Evolutionary conservation across 208 protist genomes (phyloP).

Genomic region (Acanthamoeba sp.): DNA sequence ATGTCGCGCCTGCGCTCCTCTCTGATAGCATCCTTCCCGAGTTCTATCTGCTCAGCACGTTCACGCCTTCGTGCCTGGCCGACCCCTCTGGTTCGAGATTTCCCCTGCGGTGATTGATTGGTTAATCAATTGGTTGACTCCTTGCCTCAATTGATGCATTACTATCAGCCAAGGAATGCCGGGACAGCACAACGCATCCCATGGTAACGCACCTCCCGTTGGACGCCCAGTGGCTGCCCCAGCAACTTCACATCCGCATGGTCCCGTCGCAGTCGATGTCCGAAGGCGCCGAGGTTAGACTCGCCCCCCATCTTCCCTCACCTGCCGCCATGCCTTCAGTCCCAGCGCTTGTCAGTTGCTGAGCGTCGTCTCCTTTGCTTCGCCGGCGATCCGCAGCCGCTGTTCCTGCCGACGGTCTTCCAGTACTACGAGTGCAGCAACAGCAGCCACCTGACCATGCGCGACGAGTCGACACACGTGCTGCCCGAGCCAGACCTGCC

Average conservation of each 20-base stretch:
- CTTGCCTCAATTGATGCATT: background rate
- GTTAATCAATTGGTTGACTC: too few relatives aligned
- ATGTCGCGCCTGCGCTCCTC: background rate
- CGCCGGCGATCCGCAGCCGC: background rate
- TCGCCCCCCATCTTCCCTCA: background rate
- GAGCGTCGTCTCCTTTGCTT: background rate
- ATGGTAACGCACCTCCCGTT: background rate
- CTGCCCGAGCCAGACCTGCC: background rate
- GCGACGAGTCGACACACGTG: background rate
- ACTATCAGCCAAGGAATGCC: background rate
- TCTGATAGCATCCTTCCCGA: background rate
- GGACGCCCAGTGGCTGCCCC: background rate
- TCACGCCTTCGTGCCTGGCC: background rate
- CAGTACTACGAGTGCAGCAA: slow-evolving; percentile 10
- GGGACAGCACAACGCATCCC: background rate
- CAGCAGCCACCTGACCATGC: background rate
- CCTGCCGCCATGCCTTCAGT: background rate
- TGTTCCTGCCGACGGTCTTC: background rate
- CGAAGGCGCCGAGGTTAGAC: background rate
- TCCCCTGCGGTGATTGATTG: background rate
- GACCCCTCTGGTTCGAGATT: background rate
- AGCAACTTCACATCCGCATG: background rate
- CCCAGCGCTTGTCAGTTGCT: too few relatives aligned
- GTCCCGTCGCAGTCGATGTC: background rate
- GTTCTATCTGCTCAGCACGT: background rate